Evolutionary conservation across 805 yeast genomes (phyloP), one percentile per base, ranked within the genome.

Genomic region (Lipomyces starkeyi): DNA sequence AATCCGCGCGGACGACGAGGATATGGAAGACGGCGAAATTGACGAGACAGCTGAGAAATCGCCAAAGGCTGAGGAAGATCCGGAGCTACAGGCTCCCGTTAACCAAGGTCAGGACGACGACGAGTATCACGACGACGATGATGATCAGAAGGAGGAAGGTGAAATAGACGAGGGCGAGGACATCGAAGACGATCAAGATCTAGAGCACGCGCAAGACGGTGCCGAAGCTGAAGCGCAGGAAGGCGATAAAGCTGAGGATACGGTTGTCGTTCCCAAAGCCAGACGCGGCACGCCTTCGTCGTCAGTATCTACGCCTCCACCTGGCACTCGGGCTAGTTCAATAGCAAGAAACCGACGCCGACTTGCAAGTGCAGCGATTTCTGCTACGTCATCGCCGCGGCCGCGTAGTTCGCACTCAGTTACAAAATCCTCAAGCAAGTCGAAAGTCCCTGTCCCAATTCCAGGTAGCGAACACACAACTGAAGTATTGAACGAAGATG

Each of bases 401-500:
- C 53, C n/a, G 58, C 61, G 35, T 34, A 8, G n/a, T 54, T 58
- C 25, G 55, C 37, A n/a, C 59, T 43, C 32, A 53, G 34, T 34
- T 40, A 40, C 55, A 35, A 58, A 17, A 57, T 37, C 17, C 49
- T 32, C 40, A 35, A 58, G 22, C 32, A 61, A 52, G 25, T 37
- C 57, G 17, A 61, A 61, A 37, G 53, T 55, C 17, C 63, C 59
- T 13, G 61, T 62, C 8, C 63, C 69, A 8, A 64, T 60, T 40
- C 65, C 69, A 5, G 65, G 58, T 2, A 53, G 67, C 3, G 67
- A 68, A 57, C 71, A 68, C 60, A 68, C 73, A 5, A 61, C 72
- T 14, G 65, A 59, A 22, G 29, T 47, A n/a, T 58, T 73, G 13
- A 73, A 68, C 40, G 72, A 74, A 1, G 73, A 65, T 1, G 77